Evolutionary conservation across 2,329 filamentous ascomycete genomes (phyloP).

Genomic region (Exophiala sp.): DNA sequence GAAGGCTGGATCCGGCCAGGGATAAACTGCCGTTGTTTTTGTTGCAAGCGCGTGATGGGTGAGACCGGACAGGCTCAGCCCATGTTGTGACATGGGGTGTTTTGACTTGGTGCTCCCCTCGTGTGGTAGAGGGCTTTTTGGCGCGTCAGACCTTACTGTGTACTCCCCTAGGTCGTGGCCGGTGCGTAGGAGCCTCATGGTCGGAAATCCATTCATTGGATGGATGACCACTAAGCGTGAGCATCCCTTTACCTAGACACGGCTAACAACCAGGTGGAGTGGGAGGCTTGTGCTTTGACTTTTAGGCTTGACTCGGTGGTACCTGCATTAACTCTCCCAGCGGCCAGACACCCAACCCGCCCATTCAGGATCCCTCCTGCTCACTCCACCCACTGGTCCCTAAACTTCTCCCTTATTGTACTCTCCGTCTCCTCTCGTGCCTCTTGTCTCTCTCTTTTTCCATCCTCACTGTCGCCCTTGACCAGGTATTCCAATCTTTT

Average conservation of each 20-base stretch:
- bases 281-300: constrained; percentile 1
- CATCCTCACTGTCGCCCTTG: constrained; percentile 30
- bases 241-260: no score
- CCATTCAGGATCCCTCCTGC: constrained; percentile 4
- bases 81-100: constrained; percentile 28
- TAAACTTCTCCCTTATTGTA: constrained; percentile 27
- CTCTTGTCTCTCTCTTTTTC: constrained; percentile 30
- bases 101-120: constrained; percentile 15
- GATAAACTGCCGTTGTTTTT: constrained; percentile 1
- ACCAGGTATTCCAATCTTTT: constrained; percentile 18
- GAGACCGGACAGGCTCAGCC: constrained; percentile 20
- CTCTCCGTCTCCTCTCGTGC: constrained; percentile 27
- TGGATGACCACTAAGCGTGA: background rate
- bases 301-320: constrained; percentile 2
- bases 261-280: no score
- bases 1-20: background rate
- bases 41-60: constrained; percentile 22
- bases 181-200: background rate
- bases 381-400: background rate
- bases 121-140: constrained; percentile 10
- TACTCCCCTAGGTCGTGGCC: background rate
- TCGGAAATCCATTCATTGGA: background rate
- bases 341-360: constrained; percentile 1
- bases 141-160: constrained; percentile 18
- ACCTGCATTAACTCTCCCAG: constrained; percentile 3